Conservation (phyloP, 768 basidiomycete species). For the Mycena leptocephala region DNA sequence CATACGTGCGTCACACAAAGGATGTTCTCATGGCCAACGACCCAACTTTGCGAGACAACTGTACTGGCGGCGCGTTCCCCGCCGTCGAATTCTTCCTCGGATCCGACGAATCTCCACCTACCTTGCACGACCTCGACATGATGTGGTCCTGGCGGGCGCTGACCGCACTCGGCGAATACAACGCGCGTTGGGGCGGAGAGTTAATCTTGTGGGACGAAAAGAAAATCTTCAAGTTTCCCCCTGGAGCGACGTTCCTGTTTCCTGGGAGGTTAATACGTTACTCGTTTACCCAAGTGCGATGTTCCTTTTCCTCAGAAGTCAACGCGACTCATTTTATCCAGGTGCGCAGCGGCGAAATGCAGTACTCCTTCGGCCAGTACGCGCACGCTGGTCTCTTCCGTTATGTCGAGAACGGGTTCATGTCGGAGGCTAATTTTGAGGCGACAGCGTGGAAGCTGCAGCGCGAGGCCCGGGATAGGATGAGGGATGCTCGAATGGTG, state of each 20-base stretch:
- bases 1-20: not conserved
- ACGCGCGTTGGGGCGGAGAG: not conserved
- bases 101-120: not conserved
- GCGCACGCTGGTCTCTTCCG: not conserved
- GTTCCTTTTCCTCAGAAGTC: no score
- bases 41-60: not conserved
- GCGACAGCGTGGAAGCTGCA: not conserved
- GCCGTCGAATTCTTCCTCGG: not conserved
- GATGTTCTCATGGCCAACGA: not conserved
- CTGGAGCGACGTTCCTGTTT: not conserved
- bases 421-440: not conserved
- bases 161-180: not conserved
- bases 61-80: not conserved
- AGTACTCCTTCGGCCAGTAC: not conserved
- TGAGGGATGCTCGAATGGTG: not conserved
- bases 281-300: not conserved
- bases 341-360: not conserved
- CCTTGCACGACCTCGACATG: not conserved
- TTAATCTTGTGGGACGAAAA: slow-evolving; percentile 3
- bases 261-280: not conserved
- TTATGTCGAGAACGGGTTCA: not conserved
- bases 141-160: not conserved
- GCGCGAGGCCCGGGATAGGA: not conserved
- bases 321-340: no score
- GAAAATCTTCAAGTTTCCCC: not conserved